phyloP scores from a whole-genome alignment of 352 stramenopile species.

The Pseudoperonospora humuli region DNA sequence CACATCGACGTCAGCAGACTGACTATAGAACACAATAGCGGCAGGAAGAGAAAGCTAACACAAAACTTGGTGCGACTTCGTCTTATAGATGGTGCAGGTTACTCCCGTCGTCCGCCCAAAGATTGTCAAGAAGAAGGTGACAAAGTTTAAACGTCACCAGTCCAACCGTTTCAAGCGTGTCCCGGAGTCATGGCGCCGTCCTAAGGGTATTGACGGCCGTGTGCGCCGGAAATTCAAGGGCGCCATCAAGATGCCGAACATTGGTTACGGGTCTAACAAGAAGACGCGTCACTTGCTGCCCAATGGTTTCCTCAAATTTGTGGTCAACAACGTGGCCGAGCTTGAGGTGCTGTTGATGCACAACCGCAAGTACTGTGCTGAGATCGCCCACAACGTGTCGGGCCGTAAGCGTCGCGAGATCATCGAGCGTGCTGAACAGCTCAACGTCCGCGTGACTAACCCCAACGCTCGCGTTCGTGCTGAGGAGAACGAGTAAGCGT shows the following conservation, averaged over 20 bases:
- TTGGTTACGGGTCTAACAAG: slow-evolving; percentile 99
- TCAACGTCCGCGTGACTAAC: slow-evolving; percentile 98
- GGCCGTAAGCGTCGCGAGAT: slow-evolving; percentile 95
- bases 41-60: slow-evolving; percentile 13
- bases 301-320: slow-evolving; percentile 99
- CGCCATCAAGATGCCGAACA: slow-evolving; percentile 96
- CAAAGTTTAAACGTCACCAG: slow-evolving; percentile 99
- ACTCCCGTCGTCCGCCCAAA: slow-evolving; percentile 83
- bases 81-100: slow-evolving; percentile 84
- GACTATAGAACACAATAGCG: background rate
- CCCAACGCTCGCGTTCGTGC: slow-evolving; percentile 94
- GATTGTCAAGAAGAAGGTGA: slow-evolving; percentile 99
- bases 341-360: slow-evolving; percentile 93
- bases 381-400: slow-evolving; percentile 98
- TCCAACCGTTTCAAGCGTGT: slow-evolving; percentile 98
- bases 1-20: background rate
- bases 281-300: slow-evolving; percentile 97
- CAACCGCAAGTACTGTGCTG: slow-evolving; percentile 98
- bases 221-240: slow-evolving; percentile 99
- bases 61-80: slow-evolving; percentile 1
- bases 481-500: slow-evolving; percentile 92
- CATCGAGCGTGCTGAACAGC: slow-evolving; percentile 96
- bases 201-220: slow-evolving; percentile 99
- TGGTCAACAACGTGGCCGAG: slow-evolving; percentile 97
- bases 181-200: slow-evolving; percentile 94